Conservation (phyloP, 2,329 filamentous ascomycete genomes). For the Aspergillus carbonarius region DNA sequence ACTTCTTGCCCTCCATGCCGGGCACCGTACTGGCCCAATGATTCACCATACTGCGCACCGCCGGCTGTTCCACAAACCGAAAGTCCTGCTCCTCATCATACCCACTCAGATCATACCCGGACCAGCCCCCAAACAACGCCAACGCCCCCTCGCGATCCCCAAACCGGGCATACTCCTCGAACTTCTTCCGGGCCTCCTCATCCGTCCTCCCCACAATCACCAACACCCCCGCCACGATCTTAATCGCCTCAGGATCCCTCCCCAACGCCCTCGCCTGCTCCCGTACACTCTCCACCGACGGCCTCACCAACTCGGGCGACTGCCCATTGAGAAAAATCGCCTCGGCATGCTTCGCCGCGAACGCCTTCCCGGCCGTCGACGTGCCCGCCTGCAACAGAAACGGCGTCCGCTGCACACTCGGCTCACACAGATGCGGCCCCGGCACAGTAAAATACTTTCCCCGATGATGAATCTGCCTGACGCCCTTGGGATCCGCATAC, state of each 20-base stretch:
- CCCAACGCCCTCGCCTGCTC: slow-evolving; percentile 40
- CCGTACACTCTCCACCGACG: slow-evolving; percentile 45
- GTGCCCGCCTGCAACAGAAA: slow-evolving; percentile 51
- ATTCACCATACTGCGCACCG: slow-evolving; percentile 47
- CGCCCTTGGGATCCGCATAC: slow-evolving; percentile 36
- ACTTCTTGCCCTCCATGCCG: slow-evolving; percentile 40
- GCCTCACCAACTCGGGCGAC: slow-evolving; percentile 41
- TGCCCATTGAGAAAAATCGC: slow-evolving; percentile 50
- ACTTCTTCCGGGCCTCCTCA: slow-evolving; percentile 45
- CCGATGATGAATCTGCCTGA: slow-evolving; percentile 41
- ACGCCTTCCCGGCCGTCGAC: slow-evolving; percentile 46
- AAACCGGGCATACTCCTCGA: slow-evolving; percentile 43
- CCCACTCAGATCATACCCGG: slow-evolving; percentile 45
- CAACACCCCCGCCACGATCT: slow-evolving; percentile 46
- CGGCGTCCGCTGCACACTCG: slow-evolving; percentile 49
- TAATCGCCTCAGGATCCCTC: slow-evolving; percentile 42
- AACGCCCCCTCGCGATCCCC: slow-evolving; percentile 47
- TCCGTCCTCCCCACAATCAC: slow-evolving; percentile 48
- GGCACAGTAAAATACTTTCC: slow-evolving; percentile 45
- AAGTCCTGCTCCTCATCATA: slow-evolving; percentile 49
- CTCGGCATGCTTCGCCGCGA: slow-evolving; percentile 47
- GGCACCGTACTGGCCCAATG: slow-evolving; percentile 47
- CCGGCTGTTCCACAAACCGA: slow-evolving; percentile 42
- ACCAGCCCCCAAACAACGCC: slow-evolving; percentile 50
- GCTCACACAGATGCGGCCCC: slow-evolving; percentile 47